Percentiles rank a stretch among this genome's conserved stretches.
phyloP scores from a whole-genome alignment of 202 grass and related monocot species.

The Eragrostis tef region DNA sequence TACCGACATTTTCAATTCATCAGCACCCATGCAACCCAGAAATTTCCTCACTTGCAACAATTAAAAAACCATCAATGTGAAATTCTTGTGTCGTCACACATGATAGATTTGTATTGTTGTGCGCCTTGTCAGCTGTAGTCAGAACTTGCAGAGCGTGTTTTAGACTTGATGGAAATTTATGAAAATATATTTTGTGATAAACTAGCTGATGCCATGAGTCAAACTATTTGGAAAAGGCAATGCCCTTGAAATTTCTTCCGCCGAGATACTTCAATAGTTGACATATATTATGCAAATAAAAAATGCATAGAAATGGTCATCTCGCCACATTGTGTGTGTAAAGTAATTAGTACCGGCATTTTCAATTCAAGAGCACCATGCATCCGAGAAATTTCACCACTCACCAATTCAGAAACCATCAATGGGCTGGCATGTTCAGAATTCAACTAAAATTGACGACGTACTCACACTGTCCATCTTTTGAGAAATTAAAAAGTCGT shows the following conservation, averaged over 20 bases:
- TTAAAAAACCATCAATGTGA: conserved; percentile 5
- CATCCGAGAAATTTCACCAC: neutral
- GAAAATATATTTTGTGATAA: neutral
- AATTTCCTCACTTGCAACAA: neutral
- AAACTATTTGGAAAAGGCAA: neutral
- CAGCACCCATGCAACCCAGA: neutral
- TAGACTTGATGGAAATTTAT: neutral
- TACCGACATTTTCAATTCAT: neutral
- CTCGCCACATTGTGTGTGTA: too few relatives aligned
- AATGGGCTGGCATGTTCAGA: neutral
- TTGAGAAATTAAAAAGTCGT: neutral
- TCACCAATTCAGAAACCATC: conserved; percentile 4
- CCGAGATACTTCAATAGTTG: neutral
- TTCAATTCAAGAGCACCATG: neutral
- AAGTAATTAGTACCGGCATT: neutral
- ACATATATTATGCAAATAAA: neutral
- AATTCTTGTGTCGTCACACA: conserved; percentile 40
- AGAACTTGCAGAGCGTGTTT: neutral
- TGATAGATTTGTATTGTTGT: neutral
- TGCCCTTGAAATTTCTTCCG: conserved; percentile 8
- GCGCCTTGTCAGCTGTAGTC: conserved; percentile 15
- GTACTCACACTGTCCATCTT: neutral
- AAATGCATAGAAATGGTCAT: neutral
- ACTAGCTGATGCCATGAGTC: neutral
- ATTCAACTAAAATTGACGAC: neutral